Evolutionary conservation across 2,329 filamentous ascomycete species (phyloP).

Genomic region (Exutisphaerella laricina): DNA sequence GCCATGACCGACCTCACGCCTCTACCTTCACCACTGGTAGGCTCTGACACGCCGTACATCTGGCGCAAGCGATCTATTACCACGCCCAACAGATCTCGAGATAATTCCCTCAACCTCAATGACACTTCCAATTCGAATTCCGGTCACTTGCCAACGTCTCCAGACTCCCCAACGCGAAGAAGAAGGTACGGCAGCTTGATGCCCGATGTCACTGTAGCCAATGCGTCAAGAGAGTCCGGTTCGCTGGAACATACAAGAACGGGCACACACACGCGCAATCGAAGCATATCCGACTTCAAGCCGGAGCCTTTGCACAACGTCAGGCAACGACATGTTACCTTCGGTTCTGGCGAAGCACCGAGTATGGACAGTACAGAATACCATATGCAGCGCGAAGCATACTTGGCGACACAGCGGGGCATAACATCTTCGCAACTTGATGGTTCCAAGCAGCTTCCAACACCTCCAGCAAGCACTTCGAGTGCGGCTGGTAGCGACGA

Average conservation of each 20-base stretch:
- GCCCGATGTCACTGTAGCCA: slow-evolving; percentile 34
- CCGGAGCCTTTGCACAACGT: slow-evolving; percentile 65
- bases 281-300: slow-evolving; percentile 83
- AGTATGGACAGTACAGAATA: slow-evolving; percentile 48
- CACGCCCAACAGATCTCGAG: slow-evolving; percentile 24
- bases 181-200: slow-evolving; percentile 46
- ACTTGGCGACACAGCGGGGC: slow-evolving; percentile 73
- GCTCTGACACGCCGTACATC: slow-evolving; percentile 36
- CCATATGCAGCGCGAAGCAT: slow-evolving; percentile 67
- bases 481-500: slow-evolving; percentile 53
- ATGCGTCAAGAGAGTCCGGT: slow-evolving; percentile 18
- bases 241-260: slow-evolving; percentile 22
- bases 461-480: slow-evolving; percentile 71
- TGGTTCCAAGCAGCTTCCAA: slow-evolving; percentile 49
- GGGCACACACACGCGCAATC: slow-evolving; percentile 55
- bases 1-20: slow-evolving; percentile 48
- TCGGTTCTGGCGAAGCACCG: slow-evolving; percentile 52
- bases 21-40: slow-evolving; percentile 45
- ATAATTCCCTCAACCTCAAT: slow-evolving; percentile 27
- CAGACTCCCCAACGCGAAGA: slow-evolving; percentile 35
- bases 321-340: slow-evolving; percentile 64
- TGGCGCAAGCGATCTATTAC: slow-evolving; percentile 38
- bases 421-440: slow-evolving; percentile 39
- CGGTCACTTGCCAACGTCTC: slow-evolving; percentile 20
- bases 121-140: slow-evolving; percentile 32